phyloP scores from a whole-genome alignment of 2,329 filamentous ascomycete species.

The Pseudocercospora macadamiae region DNA sequence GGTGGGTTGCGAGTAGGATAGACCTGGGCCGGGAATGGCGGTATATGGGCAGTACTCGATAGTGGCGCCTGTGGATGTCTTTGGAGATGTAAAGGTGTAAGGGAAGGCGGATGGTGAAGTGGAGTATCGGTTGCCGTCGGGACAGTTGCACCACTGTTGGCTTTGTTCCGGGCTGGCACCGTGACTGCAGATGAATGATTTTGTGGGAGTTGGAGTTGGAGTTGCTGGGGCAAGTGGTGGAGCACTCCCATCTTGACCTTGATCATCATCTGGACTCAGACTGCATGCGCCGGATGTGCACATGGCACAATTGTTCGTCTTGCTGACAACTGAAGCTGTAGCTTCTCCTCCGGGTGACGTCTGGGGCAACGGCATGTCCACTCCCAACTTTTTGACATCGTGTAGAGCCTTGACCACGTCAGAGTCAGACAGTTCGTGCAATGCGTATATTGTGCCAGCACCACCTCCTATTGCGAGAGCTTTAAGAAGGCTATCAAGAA shows the following conservation, averaged over 20 bases:
- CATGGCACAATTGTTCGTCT: constrained; percentile 5
- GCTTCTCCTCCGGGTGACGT: too few relatives aligned
- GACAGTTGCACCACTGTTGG: neutral
- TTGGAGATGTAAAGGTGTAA: neutral
- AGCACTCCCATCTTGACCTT: constrained; percentile 5
- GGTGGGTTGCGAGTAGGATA: neutral
- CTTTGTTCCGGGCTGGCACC: neutral
- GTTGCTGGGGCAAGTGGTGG: neutral
- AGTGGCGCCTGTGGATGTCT: neutral
- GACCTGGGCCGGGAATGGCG: neutral
- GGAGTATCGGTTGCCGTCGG: neutral
- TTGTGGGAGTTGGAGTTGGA: neutral
- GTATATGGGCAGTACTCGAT: neutral
- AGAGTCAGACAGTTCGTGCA: neutral
- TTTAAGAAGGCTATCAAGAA: too few relatives aligned
- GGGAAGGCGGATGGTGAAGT: neutral
- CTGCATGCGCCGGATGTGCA: constrained; percentile 9
- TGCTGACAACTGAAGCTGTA: neutral
- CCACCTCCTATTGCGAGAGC: neutral
- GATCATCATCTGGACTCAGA: constrained; percentile 8
- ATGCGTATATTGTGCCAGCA: neutral
- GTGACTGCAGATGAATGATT: neutral
- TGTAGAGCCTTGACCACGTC: neutral
- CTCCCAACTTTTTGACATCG: neutral
- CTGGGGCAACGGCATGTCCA: too few relatives aligned